Evolutionary conservation across 139 green algal species (phyloP).

Genomic region (Chlamydomonas urium): DNA sequence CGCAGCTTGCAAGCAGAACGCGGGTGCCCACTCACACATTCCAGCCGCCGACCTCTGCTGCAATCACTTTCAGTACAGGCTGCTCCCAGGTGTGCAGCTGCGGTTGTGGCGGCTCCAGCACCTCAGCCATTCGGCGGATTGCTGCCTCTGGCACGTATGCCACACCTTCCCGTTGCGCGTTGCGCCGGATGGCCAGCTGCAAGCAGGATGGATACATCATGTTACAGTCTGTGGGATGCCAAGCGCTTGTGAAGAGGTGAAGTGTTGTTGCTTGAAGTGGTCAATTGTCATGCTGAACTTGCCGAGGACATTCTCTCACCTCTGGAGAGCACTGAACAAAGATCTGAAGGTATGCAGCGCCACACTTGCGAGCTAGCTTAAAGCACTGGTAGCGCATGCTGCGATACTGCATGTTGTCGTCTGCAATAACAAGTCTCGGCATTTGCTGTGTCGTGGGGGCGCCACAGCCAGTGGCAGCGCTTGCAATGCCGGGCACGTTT

Average conservation of each 20-base stretch:
- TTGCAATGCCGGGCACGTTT: too few relatives aligned
- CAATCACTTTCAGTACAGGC: too few relatives aligned
- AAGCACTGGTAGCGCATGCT: conserved; percentile 9
- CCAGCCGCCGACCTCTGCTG: too few relatives aligned
- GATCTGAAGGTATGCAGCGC: background rate
- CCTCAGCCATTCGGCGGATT: background rate
- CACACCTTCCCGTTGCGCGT: background rate
- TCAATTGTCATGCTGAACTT: background rate
- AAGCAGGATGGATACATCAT: background rate
- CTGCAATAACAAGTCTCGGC: background rate
- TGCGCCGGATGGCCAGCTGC: background rate
- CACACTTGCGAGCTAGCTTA: background rate
- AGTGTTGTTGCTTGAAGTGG: background rate
- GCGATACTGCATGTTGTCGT: conserved; percentile 16
- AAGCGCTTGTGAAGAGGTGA: background rate
- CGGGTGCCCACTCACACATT: too few relatives aligned
- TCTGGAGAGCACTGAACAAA: background rate
- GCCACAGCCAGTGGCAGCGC: too few relatives aligned
- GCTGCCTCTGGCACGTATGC: background rate
- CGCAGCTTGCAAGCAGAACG: too few relatives aligned
- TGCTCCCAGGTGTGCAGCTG: too few relatives aligned
- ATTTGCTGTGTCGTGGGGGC: too few relatives aligned
- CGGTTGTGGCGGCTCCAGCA: conserved; percentile 8
- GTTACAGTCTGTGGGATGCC: background rate
- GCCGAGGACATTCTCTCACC: too few relatives aligned